These are phyloP conservation scores for Nymphaea thermarum DNA, from an alignment of 164 flowering plant species.

Conservation along the genomic window DNA sequence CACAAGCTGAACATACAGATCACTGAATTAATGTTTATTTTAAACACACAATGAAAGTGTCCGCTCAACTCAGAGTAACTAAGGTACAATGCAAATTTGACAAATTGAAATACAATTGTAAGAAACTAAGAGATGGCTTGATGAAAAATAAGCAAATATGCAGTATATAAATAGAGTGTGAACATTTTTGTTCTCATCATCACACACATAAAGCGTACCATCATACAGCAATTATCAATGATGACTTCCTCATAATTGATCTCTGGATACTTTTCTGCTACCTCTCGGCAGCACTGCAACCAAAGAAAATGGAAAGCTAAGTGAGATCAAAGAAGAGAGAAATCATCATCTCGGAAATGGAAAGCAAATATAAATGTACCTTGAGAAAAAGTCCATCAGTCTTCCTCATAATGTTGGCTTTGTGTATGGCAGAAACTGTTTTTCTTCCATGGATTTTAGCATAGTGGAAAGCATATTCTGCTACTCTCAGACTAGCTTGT, in stretches of 20 bases:
- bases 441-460: conserved; percentile 76
- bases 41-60: too few relatives aligned
- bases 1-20: conserved; percentile 59
- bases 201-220: conserved; percentile 32
- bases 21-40: not conserved
- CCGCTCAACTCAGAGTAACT: too few relatives aligned
- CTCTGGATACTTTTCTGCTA: conserved; percentile 93
- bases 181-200: too few relatives aligned
- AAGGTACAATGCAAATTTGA: too few relatives aligned
- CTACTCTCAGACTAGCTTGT: conserved; percentile 89
- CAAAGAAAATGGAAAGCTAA: conserved; percentile 2
- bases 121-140: too few relatives aligned
- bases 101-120: too few relatives aligned
- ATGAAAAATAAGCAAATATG: too few relatives aligned
- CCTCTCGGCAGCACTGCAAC: conserved; percentile 89
- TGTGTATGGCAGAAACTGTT: conserved; percentile 94
- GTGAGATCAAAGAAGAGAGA: not conserved
- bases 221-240: conserved; percentile 96
- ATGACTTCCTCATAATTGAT: conserved; percentile 88
- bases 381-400: conserved; percentile 87
- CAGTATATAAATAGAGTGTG: too few relatives aligned
- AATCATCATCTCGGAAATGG: not conserved
- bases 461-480: conserved; percentile 96
- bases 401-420: conserved; percentile 97
- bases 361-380: not conserved